Evolutionary conservation across 2,329 filamentous ascomycete genomes (phyloP).

Genomic region (Periconia macrospinosa): DNA sequence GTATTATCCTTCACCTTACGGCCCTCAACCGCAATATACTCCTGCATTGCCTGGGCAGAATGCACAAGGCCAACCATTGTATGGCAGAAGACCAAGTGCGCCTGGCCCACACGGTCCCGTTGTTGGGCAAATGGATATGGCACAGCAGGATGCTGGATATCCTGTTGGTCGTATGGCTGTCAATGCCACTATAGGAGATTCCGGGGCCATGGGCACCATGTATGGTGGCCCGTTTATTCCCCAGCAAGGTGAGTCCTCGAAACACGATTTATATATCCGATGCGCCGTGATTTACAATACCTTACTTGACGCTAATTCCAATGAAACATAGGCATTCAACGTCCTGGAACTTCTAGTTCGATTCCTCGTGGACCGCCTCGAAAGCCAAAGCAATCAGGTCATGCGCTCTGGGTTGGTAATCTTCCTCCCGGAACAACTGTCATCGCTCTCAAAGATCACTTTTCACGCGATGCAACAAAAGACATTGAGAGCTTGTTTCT

Average conservation of each 20-base stretch:
- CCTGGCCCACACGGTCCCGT: slow-evolving; percentile 18
- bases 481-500: slow-evolving; percentile 88
- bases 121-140: slow-evolving; percentile 24
- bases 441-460: slow-evolving; percentile 85
- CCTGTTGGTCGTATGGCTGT: slow-evolving; percentile 14
- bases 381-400: slow-evolving; percentile 72
- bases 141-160: slow-evolving; percentile 21
- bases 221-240: slow-evolving; percentile 18
- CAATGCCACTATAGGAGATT: slow-evolving; percentile 19
- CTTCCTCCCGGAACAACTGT: slow-evolving; percentile 81
- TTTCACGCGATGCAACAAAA: slow-evolving; percentile 73
- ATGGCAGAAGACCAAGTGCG: slow-evolving; percentile 33
- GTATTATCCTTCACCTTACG: slow-evolving; percentile 40
- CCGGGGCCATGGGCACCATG: slow-evolving; percentile 15
- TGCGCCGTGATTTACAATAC: not conserved
- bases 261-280: not conserved
- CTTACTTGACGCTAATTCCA: not conserved
- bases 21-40: slow-evolving; percentile 28
- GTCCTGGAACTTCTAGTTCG: slow-evolving; percentile 29
- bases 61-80: slow-evolving; percentile 26
- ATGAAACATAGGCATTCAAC: slow-evolving; percentile 19
- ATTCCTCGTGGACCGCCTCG: slow-evolving; percentile 64
- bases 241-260: slow-evolving; percentile 21
- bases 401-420: slow-evolving; percentile 96
- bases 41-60: slow-evolving; percentile 27